Evolutionary conservation across 192 early-diverging fungal genomes (phyloP), one percentile per base, ranked within the genome.

Genomic region (Rhizoclosmatium globosum): DNA sequence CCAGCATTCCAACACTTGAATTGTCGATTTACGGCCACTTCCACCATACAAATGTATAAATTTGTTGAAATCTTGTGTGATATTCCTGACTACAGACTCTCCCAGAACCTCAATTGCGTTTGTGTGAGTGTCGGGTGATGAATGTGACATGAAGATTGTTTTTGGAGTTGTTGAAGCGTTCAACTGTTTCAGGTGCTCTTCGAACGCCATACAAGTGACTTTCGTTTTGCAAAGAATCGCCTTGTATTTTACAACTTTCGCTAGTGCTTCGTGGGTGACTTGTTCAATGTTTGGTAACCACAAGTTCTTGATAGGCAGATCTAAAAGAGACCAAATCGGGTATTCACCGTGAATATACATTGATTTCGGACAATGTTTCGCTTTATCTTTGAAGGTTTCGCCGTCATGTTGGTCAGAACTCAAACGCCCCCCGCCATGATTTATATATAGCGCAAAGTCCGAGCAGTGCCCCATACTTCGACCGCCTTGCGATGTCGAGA

Each of bases 401-500:
- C 50, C 2, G n/a, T 15, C 15, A 23, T 21, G 39, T 2, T n/a
- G 11, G 56, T 61, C 66, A 4, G 44, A 11, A 17, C 45, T 11
- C n/a, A 77, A 64, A 23, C 64, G 31, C 1, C 64, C 76, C 23
- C 44, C 65, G 17, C 48, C 76, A 48, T 77, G 44, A 7, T 47
- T 69, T 39, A 77, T 68, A 47, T 77, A 77, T 3, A 57, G 42
- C n/a, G 53, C 76, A 69, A 77, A 77, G 23, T 77, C 76, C 39
- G 47, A 69, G 47, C 76, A 77, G n/a, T 77, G 76, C 17, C 76
- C 76, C 4, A 45, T 68, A 31, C 64, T 68, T 15, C 76, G 31
- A 6, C 64, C 76, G 1, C 3, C 47, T 53, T 68, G 62, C 4
- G 42, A 47, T 2, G 76, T 77, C 4, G 53, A 38, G n/a, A 77